Conservation (phyloP, 1,139 yeast genomes). For the Ogataea hybrid region DNA sequence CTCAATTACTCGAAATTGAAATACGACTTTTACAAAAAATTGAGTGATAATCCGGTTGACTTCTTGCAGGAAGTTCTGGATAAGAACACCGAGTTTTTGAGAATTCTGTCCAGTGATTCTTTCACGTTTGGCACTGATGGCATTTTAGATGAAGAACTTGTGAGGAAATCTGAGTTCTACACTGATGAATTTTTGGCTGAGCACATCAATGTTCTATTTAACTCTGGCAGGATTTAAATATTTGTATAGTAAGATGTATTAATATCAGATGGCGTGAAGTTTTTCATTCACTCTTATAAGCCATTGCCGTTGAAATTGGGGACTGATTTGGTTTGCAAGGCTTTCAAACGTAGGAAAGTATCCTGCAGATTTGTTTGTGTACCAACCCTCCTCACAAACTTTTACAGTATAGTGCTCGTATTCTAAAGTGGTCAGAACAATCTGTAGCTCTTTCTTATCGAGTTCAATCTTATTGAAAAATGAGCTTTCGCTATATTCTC, state of each 20-base stretch:
- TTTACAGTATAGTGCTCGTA: slow-evolving; percentile 4
- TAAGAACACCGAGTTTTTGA: slow-evolving; percentile 55
- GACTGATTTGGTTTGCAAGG: slow-evolving; percentile 21
- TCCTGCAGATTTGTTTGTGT: slow-evolving; percentile 1
- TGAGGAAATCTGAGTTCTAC: slow-evolving; percentile 79
- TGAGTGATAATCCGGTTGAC: slow-evolving; percentile 73
- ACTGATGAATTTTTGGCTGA: slow-evolving; percentile 73
- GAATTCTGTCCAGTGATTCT: slow-evolving; percentile 75
- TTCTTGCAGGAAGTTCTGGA: slow-evolving; percentile 52
- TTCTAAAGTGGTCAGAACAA: slow-evolving; percentile 13
- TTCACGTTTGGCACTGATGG: slow-evolving; percentile 77
- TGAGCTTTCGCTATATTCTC: slow-evolving; percentile 13
- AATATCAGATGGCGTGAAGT: slow-evolving; percentile 6
- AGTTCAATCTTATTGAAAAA: slow-evolving; percentile 9
- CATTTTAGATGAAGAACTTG: slow-evolving; percentile 87
- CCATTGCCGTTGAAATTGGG: slow-evolving; percentile 21
- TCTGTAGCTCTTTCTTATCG: not conserved
- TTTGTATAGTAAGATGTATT: slow-evolving; percentile 8
- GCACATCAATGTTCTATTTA: slow-evolving; percentile 69
- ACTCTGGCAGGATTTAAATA: slow-evolving; percentile 43
- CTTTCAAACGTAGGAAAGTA: slow-evolving; percentile 30
- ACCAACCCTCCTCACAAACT: slow-evolving; percentile 29
- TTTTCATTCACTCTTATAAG: slow-evolving; percentile 13
- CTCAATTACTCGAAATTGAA: slow-evolving; percentile 56
- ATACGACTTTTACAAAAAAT: slow-evolving; percentile 68